Percentiles rank a stretch among this genome's conserved stretches.
These are phyloP conservation scores for Penicillium roqueforti DNA, from an alignment of 495 filamentous ascomycete genomes.

Conservation along the genomic window DNA sequence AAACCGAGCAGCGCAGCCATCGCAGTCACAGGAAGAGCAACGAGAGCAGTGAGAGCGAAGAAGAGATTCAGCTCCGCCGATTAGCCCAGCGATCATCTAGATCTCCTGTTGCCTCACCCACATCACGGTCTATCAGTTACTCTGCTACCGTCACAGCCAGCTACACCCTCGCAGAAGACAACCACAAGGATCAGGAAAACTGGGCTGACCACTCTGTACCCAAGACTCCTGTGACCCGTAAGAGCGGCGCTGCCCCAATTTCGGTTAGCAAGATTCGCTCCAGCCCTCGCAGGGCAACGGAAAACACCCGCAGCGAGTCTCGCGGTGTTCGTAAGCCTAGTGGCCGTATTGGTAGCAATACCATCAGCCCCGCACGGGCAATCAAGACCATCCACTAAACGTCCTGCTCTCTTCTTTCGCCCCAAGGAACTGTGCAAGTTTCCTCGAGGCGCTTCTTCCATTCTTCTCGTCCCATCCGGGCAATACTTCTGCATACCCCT, in stretches of 20 bases:
- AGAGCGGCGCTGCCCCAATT: slow-evolving; percentile 62
- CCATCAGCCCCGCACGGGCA: slow-evolving; percentile 17
- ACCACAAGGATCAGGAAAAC: slow-evolving; percentile 45
- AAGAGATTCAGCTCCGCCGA: slow-evolving; percentile 71
- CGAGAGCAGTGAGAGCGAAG: slow-evolving; percentile 65
- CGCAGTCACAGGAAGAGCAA: slow-evolving; percentile 36
- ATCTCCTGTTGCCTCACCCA: slow-evolving; percentile 44
- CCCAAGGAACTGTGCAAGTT: background rate
- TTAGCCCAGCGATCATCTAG: slow-evolving; percentile 56
- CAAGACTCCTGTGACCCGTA: slow-evolving; percentile 62
- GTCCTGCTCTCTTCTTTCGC: background rate
- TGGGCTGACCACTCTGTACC: slow-evolving; percentile 46
- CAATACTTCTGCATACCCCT: slow-evolving; percentile 27
- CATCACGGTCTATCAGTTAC: slow-evolving; percentile 48
- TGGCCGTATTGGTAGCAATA: slow-evolving; percentile 80
- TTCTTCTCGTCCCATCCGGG: slow-evolving; percentile 21
- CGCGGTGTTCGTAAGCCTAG: slow-evolving; percentile 84
- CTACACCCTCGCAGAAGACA: slow-evolving; percentile 40
- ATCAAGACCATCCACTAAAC: slow-evolving; percentile 20
- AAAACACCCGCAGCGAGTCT: slow-evolving; percentile 47
- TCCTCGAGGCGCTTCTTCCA: slow-evolving; percentile 12
- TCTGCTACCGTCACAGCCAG: slow-evolving; percentile 45
- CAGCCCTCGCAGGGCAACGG: slow-evolving; percentile 57
- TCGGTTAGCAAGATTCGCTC: slow-evolving; percentile 69
- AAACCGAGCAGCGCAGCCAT: slow-evolving; percentile 38